phyloP scores from a whole-genome alignment of 768 basidiomycete genomes.

The Suillus occidentalis region DNA sequence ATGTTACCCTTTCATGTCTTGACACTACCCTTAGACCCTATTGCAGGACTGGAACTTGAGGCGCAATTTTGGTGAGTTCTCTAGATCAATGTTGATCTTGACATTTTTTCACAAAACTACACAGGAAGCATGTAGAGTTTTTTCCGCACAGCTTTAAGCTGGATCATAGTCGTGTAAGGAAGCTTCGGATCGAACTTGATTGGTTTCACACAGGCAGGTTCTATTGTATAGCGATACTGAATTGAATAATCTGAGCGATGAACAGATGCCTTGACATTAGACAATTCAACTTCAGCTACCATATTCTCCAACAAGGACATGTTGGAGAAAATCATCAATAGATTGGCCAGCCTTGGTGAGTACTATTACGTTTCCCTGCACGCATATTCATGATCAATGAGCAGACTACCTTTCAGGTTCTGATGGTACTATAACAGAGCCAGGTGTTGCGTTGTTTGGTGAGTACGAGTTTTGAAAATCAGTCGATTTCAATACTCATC shows the following conservation, averaged over 20 bases:
- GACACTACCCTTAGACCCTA: too few relatives aligned
- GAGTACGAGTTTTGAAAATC: background rate
- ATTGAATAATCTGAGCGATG: background rate
- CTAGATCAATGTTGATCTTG: too few relatives aligned
- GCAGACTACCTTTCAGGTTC: background rate
- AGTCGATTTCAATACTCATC: background rate
- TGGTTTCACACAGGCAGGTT: background rate
- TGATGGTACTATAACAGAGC: background rate
- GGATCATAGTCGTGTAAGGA: background rate
- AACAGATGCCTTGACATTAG: background rate
- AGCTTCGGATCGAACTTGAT: background rate
- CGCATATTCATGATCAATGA: background rate
- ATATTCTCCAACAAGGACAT: background rate
- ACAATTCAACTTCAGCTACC: background rate
- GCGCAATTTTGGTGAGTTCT: conserved; percentile 2
- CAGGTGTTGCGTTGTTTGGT: background rate
- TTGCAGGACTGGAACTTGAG: background rate
- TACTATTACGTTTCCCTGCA: background rate
- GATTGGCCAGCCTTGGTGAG: background rate
- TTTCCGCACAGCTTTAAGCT: background rate
- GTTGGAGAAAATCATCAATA: background rate
- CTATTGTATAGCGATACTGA: rapidly evolving
- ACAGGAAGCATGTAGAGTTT: conserved; percentile 1
- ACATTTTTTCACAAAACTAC: background rate
- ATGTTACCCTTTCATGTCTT: background rate